These are phyloP conservation scores for Salix udensis DNA, from an alignment of 345 rosid species.

Conservation along the genomic window DNA sequence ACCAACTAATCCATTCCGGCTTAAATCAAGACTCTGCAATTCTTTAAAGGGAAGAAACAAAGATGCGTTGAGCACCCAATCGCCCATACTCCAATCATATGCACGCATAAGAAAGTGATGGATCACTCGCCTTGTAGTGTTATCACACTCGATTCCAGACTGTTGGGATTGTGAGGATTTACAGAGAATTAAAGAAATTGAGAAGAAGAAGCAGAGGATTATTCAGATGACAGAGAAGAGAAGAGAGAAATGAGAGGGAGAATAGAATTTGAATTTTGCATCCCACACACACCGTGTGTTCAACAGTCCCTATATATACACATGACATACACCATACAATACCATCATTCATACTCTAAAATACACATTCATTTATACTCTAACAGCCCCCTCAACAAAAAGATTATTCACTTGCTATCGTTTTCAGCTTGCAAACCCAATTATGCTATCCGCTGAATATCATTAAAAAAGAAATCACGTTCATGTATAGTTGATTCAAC, in stretches of 20 bases:
- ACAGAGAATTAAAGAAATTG: no score
- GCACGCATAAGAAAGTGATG: neutral
- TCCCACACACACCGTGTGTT: no score
- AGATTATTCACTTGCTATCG: neutral
- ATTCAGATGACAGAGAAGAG: no score
- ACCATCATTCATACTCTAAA: no score
- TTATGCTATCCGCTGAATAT: neutral
- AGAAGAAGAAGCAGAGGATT: no score
- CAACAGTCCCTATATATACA: no score
- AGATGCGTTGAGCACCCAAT: slow-evolving; percentile 7
- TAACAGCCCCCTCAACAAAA: no score
- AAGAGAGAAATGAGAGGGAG: no score
- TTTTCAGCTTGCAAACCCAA: neutral
- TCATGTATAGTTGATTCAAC: neutral
- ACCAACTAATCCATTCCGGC: neutral
- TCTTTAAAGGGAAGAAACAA: slow-evolving; percentile 7
- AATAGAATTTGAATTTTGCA: no score
- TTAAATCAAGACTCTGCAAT: neutral
- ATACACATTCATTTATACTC: no score
- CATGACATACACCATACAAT: no score
- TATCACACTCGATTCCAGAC: neutral
- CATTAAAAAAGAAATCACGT: neutral
- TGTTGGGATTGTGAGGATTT: no score
- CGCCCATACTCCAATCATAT: neutral
- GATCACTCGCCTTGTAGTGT: neutral